These are phyloP conservation scores for Heterobasidion irregulare DNA, from an alignment of 1,284 basidiomycete species.

Conservation along the genomic window DNA sequence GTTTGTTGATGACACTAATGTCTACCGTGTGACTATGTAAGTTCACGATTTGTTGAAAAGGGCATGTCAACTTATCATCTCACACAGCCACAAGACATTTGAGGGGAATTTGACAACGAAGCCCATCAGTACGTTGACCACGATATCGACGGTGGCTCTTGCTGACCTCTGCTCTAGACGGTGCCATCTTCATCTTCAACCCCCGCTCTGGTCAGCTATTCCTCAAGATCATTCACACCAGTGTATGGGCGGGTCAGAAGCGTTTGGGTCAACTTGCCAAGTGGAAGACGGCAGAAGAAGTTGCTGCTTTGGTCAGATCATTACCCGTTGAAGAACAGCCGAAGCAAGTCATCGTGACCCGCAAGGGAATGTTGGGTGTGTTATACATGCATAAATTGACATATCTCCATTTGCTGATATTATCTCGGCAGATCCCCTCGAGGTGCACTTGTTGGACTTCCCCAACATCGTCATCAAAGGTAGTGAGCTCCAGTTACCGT, in stretches of 20 bases:
- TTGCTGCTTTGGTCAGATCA: slow-evolving; percentile 94
- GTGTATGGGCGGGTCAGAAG: slow-evolving; percentile 99
- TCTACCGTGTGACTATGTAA: slow-evolving; percentile 96
- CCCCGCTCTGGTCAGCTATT: slow-evolving; percentile 97
- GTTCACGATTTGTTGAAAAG: slow-evolving; percentile 10
- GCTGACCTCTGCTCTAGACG: slow-evolving; percentile 41
- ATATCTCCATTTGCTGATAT: slow-evolving; percentile 6
- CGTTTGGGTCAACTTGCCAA: slow-evolving; percentile 99
- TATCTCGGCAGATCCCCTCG: slow-evolving; percentile 67
- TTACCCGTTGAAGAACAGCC: slow-evolving; percentile 99
- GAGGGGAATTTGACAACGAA: slow-evolving; percentile 99
- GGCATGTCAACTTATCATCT: background rate
- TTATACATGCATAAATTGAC: slow-evolving; percentile 4
- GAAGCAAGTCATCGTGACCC: slow-evolving; percentile 98
- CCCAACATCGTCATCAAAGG: slow-evolving; percentile 99
- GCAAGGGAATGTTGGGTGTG: slow-evolving; percentile 97
- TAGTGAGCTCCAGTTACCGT: slow-evolving; percentile 94
- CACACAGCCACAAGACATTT: slow-evolving; percentile 89
- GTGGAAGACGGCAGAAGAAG: slow-evolving; percentile 99
- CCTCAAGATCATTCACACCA: slow-evolving; percentile 99
- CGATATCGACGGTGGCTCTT: background rate
- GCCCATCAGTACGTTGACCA: slow-evolving; percentile 72
- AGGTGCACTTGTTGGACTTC: slow-evolving; percentile 98
- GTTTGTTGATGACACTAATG: slow-evolving; percentile 99
- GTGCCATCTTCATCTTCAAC: slow-evolving; percentile 99